A percentile compares a stretch with the other conserved stretches of the same genome.
Conservation (phyloP, 2,329 filamentous ascomycete species). For the Rutstroemia sydowiana region DNA sequence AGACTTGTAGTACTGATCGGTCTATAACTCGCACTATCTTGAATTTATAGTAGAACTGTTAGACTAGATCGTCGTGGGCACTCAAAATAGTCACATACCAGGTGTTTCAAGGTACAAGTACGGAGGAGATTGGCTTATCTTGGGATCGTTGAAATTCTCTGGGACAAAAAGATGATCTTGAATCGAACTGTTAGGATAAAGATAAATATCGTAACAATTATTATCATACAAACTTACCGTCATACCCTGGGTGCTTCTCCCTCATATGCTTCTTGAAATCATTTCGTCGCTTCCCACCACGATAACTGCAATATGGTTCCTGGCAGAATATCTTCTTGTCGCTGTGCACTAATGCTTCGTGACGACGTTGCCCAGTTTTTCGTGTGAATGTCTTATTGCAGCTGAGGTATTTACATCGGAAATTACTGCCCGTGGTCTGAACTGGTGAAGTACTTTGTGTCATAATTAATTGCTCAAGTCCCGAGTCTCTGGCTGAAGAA, state of each 20-base stretch:
- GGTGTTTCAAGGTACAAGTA: not conserved
- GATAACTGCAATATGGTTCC: constrained; percentile 8
- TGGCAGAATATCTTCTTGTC: constrained; percentile 6
- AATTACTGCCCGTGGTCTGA: not conserved
- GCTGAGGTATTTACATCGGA: constrained; percentile 3
- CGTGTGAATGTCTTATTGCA: constrained; percentile 9
- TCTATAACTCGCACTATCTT: no score
- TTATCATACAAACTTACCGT: not conserved
- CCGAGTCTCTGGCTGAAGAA: constrained; percentile 7
- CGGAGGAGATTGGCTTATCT: not conserved
- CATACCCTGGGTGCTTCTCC: constrained; percentile 6
- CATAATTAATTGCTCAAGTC: not conserved
- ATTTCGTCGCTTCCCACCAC: constrained; percentile 5
- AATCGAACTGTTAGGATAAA: not conserved
- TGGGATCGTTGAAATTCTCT: constrained; percentile 2
- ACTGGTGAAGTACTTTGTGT: not conserved
- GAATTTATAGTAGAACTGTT: no score
- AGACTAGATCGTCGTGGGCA: not conserved
- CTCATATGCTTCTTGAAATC: constrained; percentile 7
- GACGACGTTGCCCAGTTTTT: constrained; percentile 5
- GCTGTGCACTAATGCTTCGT: constrained; percentile 5
- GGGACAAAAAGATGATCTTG: constrained; percentile 7
- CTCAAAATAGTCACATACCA: not conserved
- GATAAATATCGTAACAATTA: not conserved
- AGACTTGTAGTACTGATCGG: no score